Conservation (phyloP, 805 yeast genomes). For the Vanderwaltozyma yarrowii region DNA sequence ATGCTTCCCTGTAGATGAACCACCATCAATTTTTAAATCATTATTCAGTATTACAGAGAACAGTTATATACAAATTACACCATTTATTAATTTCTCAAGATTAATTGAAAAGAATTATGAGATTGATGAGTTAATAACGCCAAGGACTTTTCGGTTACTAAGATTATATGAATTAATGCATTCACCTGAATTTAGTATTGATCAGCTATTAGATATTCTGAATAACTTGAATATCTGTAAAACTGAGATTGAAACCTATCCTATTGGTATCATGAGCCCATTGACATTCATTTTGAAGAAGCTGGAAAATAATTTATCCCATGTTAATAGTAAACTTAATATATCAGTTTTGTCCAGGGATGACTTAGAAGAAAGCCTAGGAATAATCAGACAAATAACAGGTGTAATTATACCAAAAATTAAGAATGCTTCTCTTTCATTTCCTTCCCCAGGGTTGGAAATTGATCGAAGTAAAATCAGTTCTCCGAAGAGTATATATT, state of each 20-base stretch:
- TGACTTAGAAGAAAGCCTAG: slow-evolving; percentile 37
- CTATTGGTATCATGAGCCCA: slow-evolving; percentile 61
- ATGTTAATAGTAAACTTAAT: slow-evolving; percentile 36
- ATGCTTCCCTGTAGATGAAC: slow-evolving; percentile 27
- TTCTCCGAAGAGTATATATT: slow-evolving; percentile 9
- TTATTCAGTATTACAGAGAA: slow-evolving; percentile 29
- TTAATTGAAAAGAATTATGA: slow-evolving; percentile 46
- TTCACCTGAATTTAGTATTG: slow-evolving; percentile 40
- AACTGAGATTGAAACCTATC: slow-evolving; percentile 54
- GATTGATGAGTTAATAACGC: slow-evolving; percentile 52
- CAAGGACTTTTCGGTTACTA: slow-evolving; percentile 50
- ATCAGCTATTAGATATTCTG: slow-evolving; percentile 52
- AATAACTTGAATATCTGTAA: slow-evolving; percentile 43
- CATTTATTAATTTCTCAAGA: slow-evolving; percentile 57
- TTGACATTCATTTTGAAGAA: slow-evolving; percentile 48
- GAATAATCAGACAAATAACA: slow-evolving; percentile 2
- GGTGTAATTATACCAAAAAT: too few relatives aligned
- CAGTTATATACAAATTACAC: slow-evolving; percentile 25
- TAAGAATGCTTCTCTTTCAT: too few relatives aligned
- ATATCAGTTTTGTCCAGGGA: slow-evolving; percentile 56
- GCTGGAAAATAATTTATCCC: slow-evolving; percentile 44
- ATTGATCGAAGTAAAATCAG: too few relatives aligned
- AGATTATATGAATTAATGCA: slow-evolving; percentile 54
- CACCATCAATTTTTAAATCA: slow-evolving; percentile 33
- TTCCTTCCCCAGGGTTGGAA: too few relatives aligned